Base-by-base conservation (phyloP, 106 monocot genomes). In the Phalaenopsis equestris region DNA sequence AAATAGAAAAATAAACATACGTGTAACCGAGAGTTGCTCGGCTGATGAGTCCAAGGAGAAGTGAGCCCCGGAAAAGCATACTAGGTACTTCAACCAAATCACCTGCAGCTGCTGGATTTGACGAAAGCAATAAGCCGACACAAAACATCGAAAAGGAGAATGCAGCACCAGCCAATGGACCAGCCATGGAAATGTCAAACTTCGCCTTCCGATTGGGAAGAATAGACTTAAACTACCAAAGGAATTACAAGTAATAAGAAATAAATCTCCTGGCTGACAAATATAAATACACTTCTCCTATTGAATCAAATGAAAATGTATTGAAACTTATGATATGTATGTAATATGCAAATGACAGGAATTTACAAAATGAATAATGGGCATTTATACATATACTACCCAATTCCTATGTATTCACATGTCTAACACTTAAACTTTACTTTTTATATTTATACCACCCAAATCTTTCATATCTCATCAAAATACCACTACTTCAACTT, bases 111-210 rank as follows among this genome's bases (percentile, higher is more conserved):
- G 76, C 81, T 72, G 94, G 88, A 84, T 92, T 92, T 78, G 92
- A 92, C 15, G 97, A 94, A 72, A 94, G 84, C 78, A 84, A 67
- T 57, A 98, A 83, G 10, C 97, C 97, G 64, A 92, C 89, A 85
- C 79, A 86, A 81, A 98, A 94, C 97, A 98, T 98, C 39, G 94
- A 98, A 75, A 98, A 92, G 19, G 94, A 98, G 78, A 98, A 89
- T 74, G 90, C 89, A 85, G 85, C 94, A 82, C 92, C 97, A 81
- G 97, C 92, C 64, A 98, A 68, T 21, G 97, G 97, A 65, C 97
- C 97, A 8, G 97, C 94, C 84, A 92, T 75, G 42, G 97, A 89
- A 75, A 98, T 83, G 79, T 98, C 94, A 80, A 98, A 86, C 83
- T 89, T 86, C 39, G 94, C 83, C 84, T 42, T 92, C 72, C 87